Evolutionary conservation across 257 asterid genomes (phyloP).

Genomic region (Solanum ossicruentum): DNA sequence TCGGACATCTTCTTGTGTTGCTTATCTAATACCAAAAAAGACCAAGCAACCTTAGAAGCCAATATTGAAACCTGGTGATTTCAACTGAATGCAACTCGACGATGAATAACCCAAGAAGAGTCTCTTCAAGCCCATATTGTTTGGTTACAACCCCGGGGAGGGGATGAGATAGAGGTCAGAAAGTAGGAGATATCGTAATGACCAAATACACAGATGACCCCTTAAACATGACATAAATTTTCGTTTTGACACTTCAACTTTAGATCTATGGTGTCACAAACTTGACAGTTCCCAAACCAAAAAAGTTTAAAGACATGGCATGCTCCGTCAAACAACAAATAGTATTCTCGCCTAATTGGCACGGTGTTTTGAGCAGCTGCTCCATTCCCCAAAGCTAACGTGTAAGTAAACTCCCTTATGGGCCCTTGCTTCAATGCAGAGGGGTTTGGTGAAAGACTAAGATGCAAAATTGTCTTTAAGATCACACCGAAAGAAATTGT

Average conservation of each 20-base stretch:
- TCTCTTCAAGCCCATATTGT: background rate
- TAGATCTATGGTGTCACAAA: background rate
- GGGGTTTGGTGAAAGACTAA: background rate
- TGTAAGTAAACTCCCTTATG: background rate
- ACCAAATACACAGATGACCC: background rate
- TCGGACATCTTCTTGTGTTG: slow-evolving; percentile 9
- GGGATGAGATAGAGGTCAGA: background rate
- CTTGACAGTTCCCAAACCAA: background rate
- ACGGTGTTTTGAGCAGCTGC: background rate
- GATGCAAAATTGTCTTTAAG: background rate
- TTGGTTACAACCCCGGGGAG: background rate
- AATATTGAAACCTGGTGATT: background rate
- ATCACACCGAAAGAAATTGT: background rate
- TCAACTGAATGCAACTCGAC: background rate
- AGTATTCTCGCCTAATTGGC: background rate
- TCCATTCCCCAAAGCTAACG: background rate
- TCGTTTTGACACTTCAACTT: background rate
- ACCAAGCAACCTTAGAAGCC: slow-evolving; percentile 1
- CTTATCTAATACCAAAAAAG: slow-evolving; percentile 30
- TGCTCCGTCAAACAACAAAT: background rate
- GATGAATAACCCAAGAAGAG: background rate
- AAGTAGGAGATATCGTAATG: background rate
- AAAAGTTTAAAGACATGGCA: background rate
- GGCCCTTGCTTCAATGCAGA: background rate
- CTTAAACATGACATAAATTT: background rate